phyloP scores from a whole-genome alignment of 2,329 filamentous ascomycete genomes.

The Fusarium gaditjirri region DNA sequence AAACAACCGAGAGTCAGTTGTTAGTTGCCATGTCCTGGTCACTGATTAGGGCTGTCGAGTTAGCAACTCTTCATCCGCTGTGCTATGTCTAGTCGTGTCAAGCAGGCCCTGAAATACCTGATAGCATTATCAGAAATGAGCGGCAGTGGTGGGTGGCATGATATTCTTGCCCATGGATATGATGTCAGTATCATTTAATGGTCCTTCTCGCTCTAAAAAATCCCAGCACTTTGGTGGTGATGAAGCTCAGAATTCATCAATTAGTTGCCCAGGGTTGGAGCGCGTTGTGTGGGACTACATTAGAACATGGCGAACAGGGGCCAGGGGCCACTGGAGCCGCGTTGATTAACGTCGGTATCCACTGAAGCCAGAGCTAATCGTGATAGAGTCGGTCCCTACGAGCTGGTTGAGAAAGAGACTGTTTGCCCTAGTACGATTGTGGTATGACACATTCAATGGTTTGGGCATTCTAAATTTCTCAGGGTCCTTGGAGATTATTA shows the following conservation, averaged over 20 bases:
- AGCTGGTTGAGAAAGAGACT: background rate
- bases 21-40: slow-evolving; percentile 26
- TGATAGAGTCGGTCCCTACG: slow-evolving; percentile 21
- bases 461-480: slow-evolving; percentile 22
- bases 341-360: slow-evolving; percentile 27
- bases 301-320: slow-evolving; percentile 23
- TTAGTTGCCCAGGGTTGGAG: background rate
- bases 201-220: background rate
- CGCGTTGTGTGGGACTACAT: background rate
- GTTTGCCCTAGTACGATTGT: slow-evolving; percentile 25
- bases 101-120: background rate
- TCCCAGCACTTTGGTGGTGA: background rate
- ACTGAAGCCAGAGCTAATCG: slow-evolving; percentile 32
- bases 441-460: slow-evolving; percentile 17
- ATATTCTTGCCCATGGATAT: background rate
- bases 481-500: slow-evolving; percentile 14
- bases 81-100: background rate
- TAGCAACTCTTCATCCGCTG: slow-evolving; percentile 23
- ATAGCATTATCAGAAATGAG: background rate
- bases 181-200: background rate
- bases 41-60: slow-evolving; percentile 19
- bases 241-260: background rate
- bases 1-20: slow-evolving; percentile 18
- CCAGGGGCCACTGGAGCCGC: slow-evolving; percentile 30
- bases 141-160: background rate